A percentile compares a stretch with the other conserved stretches of the same genome.
Evolutionary conservation across 768 basidiomycete species (phyloP).

Genomic region (Pisolithus microcarpus): DNA sequence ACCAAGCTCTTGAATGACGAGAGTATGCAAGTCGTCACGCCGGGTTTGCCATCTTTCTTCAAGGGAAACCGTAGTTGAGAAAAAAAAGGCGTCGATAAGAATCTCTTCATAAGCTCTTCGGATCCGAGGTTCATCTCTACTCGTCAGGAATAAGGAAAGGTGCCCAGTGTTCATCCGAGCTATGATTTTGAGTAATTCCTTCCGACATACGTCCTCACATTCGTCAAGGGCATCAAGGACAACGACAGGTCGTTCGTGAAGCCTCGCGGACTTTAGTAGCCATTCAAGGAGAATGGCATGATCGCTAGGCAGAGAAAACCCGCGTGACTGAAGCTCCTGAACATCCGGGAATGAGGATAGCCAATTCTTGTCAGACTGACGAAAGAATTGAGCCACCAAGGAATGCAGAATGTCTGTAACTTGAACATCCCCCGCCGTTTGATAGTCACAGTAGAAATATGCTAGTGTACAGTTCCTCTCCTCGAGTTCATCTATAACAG

Average conservation of each 20-base stretch:
- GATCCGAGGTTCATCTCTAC: conserved; percentile 11
- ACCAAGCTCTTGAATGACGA: conserved; percentile 9
- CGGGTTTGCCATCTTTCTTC: conserved; percentile 1
- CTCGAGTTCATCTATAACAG: conserved; percentile 3
- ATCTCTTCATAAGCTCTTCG: not conserved
- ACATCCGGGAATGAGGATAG: not conserved
- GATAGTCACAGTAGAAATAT: conserved; percentile 22
- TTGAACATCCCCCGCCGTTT: conserved; percentile 1
- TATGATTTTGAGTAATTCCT: conserved; percentile 9
- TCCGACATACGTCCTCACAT: conserved; percentile 5
- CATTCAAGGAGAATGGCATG: conserved; percentile 2
- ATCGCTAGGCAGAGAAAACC: not conserved
- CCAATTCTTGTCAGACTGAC: not conserved
- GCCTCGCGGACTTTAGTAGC: not conserved
- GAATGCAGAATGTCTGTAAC: conserved; percentile 13
- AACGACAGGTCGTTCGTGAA: conserved; percentile 1
- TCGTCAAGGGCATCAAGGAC: conserved; percentile 20
- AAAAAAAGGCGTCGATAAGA: not conserved
- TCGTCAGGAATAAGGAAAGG: conserved; percentile 12
- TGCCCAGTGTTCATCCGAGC: not conserved
- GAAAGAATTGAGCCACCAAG: conserved; percentile 12
- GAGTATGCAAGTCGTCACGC: conserved; percentile 8
- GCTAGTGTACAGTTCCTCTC: not conserved
- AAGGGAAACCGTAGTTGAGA: conserved; percentile 7
- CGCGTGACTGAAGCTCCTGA: not conserved